Evolutionary conservation across 306 rosid genomes (phyloP).

Genomic region (Pterocarpus macrocarpus): DNA sequence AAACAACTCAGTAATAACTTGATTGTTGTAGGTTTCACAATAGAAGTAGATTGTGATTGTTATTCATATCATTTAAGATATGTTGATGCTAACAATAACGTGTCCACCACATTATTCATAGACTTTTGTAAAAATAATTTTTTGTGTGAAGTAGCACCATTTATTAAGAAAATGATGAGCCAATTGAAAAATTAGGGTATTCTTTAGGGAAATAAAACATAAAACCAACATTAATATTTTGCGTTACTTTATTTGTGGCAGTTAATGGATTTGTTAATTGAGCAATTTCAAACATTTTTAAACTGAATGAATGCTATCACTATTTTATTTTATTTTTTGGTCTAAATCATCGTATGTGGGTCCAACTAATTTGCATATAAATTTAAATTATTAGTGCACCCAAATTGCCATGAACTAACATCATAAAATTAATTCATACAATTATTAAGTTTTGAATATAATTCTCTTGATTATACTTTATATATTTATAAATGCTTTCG

Average conservation of each 20-base stretch:
- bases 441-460: too few relatives aligned
- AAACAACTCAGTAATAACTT: neutral
- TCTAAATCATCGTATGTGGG: too few relatives aligned
- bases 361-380: too few relatives aligned
- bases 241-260: neutral
- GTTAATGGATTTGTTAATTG: neutral
- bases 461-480: too few relatives aligned
- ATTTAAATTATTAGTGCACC: too few relatives aligned
- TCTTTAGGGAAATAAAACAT: neutral
- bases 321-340: neutral
- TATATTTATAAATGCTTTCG: too few relatives aligned
- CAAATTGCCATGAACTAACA: too few relatives aligned
- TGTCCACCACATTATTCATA: too few relatives aligned
- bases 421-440: too few relatives aligned
- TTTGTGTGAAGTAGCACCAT: too few relatives aligned
- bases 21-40: neutral
- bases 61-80: neutral
- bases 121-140: too few relatives aligned
- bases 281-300: neutral
- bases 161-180: neutral
- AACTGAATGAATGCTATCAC: neutral
- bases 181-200: neutral
- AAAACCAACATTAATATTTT: neutral
- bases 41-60: neutral
- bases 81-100: too few relatives aligned